Percentiles rank a stretch among this genome's conserved stretches.
These are phyloP conservation scores for Diutina catenulata DNA, from an alignment of 1,139 yeast species.

Conservation along the genomic window DNA sequence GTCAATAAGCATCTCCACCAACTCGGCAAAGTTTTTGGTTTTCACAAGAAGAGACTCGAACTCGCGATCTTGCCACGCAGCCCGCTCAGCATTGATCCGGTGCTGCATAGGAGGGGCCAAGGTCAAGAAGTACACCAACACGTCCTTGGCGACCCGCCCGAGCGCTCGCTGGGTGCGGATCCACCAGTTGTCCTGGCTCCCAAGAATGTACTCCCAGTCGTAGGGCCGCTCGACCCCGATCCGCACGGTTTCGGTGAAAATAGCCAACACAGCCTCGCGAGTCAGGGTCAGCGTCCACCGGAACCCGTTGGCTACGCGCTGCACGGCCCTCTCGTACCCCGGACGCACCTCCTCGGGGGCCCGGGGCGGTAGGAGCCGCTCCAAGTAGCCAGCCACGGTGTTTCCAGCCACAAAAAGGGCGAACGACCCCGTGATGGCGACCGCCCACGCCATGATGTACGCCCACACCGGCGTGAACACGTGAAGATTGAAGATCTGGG, in stretches of 20 bases:
- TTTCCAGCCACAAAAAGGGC: background rate
- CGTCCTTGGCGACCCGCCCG: background rate
- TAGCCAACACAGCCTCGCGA: background rate
- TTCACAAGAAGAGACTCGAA: background rate
- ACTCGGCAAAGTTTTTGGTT: background rate
- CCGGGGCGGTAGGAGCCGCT: background rate
- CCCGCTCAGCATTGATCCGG: background rate
- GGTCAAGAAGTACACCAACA: background rate
- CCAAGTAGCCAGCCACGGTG: background rate
- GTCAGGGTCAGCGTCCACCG: background rate
- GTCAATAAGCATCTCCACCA: background rate
- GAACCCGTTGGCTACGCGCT: background rate
- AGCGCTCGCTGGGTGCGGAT: background rate
- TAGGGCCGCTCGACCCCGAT: conserved; percentile 1
- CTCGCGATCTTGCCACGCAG: background rate
- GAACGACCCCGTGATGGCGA: background rate
- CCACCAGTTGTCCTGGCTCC: background rate
- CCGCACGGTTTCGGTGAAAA: background rate
- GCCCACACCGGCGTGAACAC: background rate
- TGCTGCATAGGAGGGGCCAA: background rate
- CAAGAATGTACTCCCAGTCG: background rate
- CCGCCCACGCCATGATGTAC: background rate
- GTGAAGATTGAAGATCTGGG: background rate
- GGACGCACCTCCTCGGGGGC: background rate
- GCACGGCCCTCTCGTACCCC: background rate